Percentiles rank a stretch among this genome's conserved stretches.
These are phyloP conservation scores for Ceratocystis diversiconidia DNA, from an alignment of 2,329 filamentous ascomycete species.

Conservation along the genomic window DNA sequence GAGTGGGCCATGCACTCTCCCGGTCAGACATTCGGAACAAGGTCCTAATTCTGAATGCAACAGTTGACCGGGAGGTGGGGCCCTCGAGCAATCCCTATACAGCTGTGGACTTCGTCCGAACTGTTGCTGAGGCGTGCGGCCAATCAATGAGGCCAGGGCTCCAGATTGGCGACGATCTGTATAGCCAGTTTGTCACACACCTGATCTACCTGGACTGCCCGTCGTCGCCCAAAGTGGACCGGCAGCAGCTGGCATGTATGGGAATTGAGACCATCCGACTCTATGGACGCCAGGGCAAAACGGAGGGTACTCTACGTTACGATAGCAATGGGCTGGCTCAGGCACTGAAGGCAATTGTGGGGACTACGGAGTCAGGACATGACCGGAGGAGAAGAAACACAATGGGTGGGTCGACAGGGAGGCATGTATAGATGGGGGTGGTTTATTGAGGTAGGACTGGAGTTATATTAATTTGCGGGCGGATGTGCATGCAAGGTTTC, in stretches of 20 bases:
- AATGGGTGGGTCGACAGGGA: constrained; percentile 22
- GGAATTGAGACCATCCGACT: constrained; percentile 67
- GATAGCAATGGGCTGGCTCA: constrained; percentile 61
- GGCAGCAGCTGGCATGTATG: constrained; percentile 42
- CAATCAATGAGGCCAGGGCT: constrained; percentile 43
- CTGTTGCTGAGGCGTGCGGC: constrained; percentile 60
- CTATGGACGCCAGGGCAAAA: constrained; percentile 48
- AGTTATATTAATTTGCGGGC: neutral
- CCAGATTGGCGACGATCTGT: constrained; percentile 31
- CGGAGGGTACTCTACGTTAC: constrained; percentile 42
- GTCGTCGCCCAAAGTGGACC: constrained; percentile 56
- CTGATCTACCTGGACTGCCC: constrained; percentile 64
- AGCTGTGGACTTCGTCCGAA: constrained; percentile 67
- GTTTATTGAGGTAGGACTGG: neutral
- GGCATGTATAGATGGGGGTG: neutral
- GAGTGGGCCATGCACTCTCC: constrained; percentile 49
- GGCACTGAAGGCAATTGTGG: constrained; percentile 64
- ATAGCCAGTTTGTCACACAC: constrained; percentile 64
- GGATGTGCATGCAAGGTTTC: neutral
- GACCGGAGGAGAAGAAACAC: constrained; percentile 34
- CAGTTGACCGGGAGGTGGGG: constrained; percentile 73
- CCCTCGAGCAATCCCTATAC: constrained; percentile 50
- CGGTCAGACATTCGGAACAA: constrained; percentile 44
- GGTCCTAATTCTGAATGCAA: constrained; percentile 74
- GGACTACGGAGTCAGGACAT: constrained; percentile 32